Percentiles rank a stretch among this genome's conserved stretches.
These are phyloP conservation scores for Cryptococcus jaspeensis DNA, from an alignment of 1,284 basidiomycete genomes.

Conservation along the genomic window DNA sequence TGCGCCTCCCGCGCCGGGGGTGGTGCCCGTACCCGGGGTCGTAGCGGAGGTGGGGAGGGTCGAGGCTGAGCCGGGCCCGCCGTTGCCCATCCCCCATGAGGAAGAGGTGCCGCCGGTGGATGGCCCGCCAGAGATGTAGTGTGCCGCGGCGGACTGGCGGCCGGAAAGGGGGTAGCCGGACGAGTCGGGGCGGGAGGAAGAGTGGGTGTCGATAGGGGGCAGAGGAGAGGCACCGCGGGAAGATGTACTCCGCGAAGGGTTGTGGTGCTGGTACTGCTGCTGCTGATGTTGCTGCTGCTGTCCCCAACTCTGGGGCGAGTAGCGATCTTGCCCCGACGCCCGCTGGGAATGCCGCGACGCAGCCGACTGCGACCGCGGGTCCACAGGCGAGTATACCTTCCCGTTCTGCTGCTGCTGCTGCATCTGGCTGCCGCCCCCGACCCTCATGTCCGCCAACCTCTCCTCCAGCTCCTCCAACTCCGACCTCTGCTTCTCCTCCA, in stretches of 20 bases:
- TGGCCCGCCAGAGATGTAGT: slow-evolving; percentile 17
- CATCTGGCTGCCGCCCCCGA: slow-evolving; percentile 9
- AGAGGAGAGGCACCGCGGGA: slow-evolving; percentile 31
- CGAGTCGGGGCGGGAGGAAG: slow-evolving; percentile 13
- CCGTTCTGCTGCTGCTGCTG: neutral
- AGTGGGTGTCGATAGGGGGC: slow-evolving; percentile 27
- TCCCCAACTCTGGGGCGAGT: slow-evolving; percentile 16
- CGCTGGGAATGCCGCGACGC: slow-evolving; percentile 27
- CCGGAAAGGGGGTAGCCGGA: slow-evolving; percentile 13
- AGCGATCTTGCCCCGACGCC: slow-evolving; percentile 18
- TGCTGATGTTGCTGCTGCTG: slow-evolving; percentile 9
- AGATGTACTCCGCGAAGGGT: slow-evolving; percentile 8
- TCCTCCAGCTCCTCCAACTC: slow-evolving; percentile 66
- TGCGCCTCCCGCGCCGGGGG: slow-evolving; percentile 47
- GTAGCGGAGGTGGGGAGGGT: slow-evolving; percentile 14
- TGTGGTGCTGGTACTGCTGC: slow-evolving; percentile 4
- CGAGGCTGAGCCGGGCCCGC: neutral
- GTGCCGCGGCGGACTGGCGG: slow-evolving; percentile 7
- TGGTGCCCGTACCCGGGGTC: slow-evolving; percentile 6
- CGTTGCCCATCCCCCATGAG: slow-evolving; percentile 24
- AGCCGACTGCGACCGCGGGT: slow-evolving; percentile 9
- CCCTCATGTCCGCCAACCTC: slow-evolving; percentile 33
- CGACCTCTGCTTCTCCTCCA: slow-evolving; percentile 64
- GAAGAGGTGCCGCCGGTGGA: slow-evolving; percentile 20
- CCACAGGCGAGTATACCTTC: neutral